Evolutionary conservation across 371 early-diverging fungal genomes (phyloP).

Genomic region (Amoeboaphelidium occidentale): DNA sequence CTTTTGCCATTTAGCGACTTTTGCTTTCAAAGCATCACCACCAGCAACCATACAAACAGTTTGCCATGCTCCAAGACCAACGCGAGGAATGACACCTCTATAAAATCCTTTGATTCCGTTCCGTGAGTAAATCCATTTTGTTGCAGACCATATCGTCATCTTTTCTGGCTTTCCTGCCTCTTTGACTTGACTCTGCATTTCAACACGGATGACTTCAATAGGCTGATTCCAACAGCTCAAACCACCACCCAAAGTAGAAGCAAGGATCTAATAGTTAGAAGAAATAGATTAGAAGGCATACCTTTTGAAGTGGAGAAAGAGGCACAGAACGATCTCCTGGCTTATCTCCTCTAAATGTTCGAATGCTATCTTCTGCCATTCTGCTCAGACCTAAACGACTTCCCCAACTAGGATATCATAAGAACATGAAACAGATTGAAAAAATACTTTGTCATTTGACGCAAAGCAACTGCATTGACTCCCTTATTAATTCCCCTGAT

Average conservation of each 20-base stretch:
- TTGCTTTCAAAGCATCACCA: background rate
- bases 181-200: constrained; percentile 82
- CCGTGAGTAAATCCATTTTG: constrained; percentile 67
- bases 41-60: constrained; percentile 17
- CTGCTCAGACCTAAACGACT: constrained; percentile 75
- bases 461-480: constrained; percentile 64
- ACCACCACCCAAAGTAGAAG: constrained; percentile 67
- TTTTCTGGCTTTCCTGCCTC: constrained; percentile 57
- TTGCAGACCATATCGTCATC: constrained; percentile 49
- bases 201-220: constrained; percentile 85
- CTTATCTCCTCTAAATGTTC: constrained; percentile 3
- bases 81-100: constrained; percentile 70
- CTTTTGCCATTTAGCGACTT: background rate
- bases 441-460: too few relatives aligned
- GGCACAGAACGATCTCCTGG: constrained; percentile 13
- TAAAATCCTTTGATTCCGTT: constrained; percentile 77
- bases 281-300: too few relatives aligned
- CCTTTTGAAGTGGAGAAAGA: constrained; percentile 25
- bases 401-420: constrained; percentile 93
- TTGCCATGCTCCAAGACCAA: constrained; percentile 77
- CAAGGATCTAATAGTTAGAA: constrained; percentile 18
- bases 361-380: constrained; percentile 47
- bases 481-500: constrained; percentile 86
- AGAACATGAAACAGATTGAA: too few relatives aligned
- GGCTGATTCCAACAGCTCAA: constrained; percentile 90